Evolutionary conservation across 2,329 filamentous ascomycete genomes (phyloP), one percentile per base, ranked within the genome.

Genomic region (Diatrype stigma): DNA sequence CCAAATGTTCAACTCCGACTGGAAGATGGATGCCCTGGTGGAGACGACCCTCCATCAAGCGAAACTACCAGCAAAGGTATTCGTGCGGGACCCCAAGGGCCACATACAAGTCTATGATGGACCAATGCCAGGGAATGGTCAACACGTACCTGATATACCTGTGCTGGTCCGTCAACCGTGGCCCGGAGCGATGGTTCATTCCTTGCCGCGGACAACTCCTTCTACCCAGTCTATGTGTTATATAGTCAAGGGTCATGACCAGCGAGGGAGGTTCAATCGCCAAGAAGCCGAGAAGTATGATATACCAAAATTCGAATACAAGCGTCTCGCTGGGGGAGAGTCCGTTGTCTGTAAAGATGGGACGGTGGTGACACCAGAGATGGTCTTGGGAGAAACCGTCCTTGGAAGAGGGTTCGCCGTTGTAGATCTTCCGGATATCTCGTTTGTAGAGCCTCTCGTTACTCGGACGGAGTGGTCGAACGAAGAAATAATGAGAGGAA

Each of bases 201-300:
- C 68, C 14, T 76, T 97, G 2, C 94, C 94, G 0, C 76, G 75
- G 0, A 89, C 89, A 0, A 71, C 75, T 19, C 86, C 85, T 5
- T 82, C 82, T 1, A 73, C 75, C 26, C 83, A 85, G 45, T 85
- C 90, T 6, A 74, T 96, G 59, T 96, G 87, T 51, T 99, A 99
- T 68, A 86, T 99, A 51, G 79, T 96, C 64, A 89, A 90, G 59
- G 84, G 82, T 49, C 83, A 90, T 55, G 76, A 85, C 35, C 79
- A 87, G 49, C 82, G 94, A 49, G 94, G 94, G 48, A 93, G 87
- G 62, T 96, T 99, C 63, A 77, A 89, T 53, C 72, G 81, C 0
- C 66, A 78, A 45, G 81, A 76, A 51, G 93, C 91, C 0, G 76
- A 73, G 54, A 75, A 73, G 26, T 71, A 91, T 2, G 86, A 86